phyloP scores from a whole-genome alignment of 2,329 filamentous ascomycete genomes.

The Aspergillus viridinutans region DNA sequence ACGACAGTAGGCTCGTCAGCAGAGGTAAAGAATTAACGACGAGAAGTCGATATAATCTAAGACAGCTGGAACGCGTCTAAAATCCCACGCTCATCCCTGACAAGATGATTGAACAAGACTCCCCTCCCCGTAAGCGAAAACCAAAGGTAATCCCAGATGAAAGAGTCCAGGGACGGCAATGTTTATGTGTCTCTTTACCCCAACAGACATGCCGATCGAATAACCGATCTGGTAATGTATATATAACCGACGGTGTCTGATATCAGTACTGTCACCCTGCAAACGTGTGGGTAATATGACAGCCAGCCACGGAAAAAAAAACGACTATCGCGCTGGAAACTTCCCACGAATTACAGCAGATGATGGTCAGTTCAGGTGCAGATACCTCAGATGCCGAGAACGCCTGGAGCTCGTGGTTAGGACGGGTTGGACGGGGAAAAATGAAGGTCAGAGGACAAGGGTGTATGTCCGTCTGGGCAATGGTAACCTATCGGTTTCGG shows the following conservation, averaged over 20 bases:
- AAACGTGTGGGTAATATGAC: neutral
- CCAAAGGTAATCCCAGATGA: neutral
- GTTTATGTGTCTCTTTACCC: neutral
- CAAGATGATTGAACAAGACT: neutral
- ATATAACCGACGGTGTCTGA: neutral
- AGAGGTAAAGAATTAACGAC: neutral
- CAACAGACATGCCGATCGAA: neutral
- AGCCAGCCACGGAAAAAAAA: constrained; percentile 1
- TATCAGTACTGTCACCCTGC: neutral
- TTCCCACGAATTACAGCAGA: constrained; percentile 6
- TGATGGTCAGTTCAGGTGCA: neutral
- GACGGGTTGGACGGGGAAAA: neutral
- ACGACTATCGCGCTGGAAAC: neutral
- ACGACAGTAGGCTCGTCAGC: neutral
- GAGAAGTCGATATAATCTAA: neutral
- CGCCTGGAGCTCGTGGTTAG: neutral
- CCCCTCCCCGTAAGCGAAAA: neutral
- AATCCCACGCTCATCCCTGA: neutral
- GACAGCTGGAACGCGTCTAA: neutral
- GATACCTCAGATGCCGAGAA: neutral
- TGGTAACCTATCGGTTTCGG: neutral
- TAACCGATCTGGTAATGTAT: neutral
- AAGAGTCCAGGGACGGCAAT: neutral
- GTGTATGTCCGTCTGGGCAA: neutral
- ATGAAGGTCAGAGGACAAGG: neutral